Evolutionary conservation across 2,329 filamentous ascomycete species (phyloP).

Genomic region (Botrytis aclada): DNA sequence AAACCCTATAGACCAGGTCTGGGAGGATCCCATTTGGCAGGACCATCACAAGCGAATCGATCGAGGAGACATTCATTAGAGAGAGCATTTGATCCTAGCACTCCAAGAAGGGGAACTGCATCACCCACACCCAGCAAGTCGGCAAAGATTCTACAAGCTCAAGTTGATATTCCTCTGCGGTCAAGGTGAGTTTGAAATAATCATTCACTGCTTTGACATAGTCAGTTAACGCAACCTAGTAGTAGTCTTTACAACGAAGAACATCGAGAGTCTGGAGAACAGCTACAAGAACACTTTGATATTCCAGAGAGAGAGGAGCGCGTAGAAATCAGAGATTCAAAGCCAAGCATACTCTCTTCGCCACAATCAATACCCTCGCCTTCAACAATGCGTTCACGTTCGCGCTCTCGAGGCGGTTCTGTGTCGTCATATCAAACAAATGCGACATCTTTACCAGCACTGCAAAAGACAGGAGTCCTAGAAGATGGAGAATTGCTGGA

Average conservation of each 20-base stretch:
- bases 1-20: conserved; percentile 10
- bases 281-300: background rate
- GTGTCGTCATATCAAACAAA: conserved; percentile 33
- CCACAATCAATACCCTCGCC: conserved; percentile 18
- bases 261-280: background rate
- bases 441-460: conserved; percentile 32
- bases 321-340: conserved; percentile 12
- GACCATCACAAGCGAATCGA: background rate
- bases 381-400: conserved; percentile 24
- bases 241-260: conserved; percentile 16
- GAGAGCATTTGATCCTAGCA: background rate
- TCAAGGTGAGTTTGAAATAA: background rate
- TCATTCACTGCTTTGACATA: background rate
- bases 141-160: conserved; percentile 8
- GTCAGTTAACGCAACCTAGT: background rate
- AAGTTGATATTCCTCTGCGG: conserved; percentile 5
- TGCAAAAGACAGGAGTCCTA: conserved; percentile 31
- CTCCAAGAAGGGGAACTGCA: background rate
- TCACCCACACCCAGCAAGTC: background rate
- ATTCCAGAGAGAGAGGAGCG: conserved; percentile 7
- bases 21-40: background rate
- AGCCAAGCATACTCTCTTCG: conserved; percentile 3
- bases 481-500: conserved; percentile 52
- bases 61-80: conserved; percentile 5
- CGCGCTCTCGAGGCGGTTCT: conserved; percentile 28